Percentiles rank a stretch among this genome's conserved stretches.
Evolutionary conservation across 768 basidiomycete species (phyloP).

Genomic region (Russula virescens): DNA sequence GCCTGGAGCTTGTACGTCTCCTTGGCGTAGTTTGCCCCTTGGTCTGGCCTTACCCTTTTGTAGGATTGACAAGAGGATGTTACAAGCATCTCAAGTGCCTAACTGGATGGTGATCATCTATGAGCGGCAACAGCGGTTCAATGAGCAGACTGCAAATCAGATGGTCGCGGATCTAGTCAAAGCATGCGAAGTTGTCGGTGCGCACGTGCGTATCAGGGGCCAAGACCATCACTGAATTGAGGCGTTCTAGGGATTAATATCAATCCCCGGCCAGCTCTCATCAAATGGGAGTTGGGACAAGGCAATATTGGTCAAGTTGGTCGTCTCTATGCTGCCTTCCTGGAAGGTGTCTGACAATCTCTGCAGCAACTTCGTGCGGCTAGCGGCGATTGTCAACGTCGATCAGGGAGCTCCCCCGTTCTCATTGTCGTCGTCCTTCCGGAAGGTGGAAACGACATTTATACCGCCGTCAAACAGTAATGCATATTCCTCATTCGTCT

Average conservation of each 20-base stretch:
- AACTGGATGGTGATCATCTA: slow-evolving; percentile 64
- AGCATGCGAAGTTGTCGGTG: slow-evolving; percentile 54
- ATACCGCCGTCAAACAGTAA: slow-evolving; percentile 74
- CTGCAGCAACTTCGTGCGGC: slow-evolving; percentile 44
- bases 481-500: slow-evolving; percentile 28
- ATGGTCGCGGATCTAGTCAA: slow-evolving; percentile 49
- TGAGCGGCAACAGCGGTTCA: slow-evolving; percentile 56
- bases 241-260: slow-evolving; percentile 52
- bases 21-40: too few species aligned
- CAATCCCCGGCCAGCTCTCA: slow-evolving; percentile 37
- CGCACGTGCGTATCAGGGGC: slow-evolving; percentile 27
- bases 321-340: neutral
- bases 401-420: slow-evolving; percentile 40
- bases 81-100: slow-evolving; percentile 44
- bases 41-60: neutral
- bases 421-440: slow-evolving; percentile 67
- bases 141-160: slow-evolving; percentile 40
- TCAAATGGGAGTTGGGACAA: slow-evolving; percentile 55
- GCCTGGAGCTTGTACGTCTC: slow-evolving; percentile 68
- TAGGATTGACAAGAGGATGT: slow-evolving; percentile 72
- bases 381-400: slow-evolving; percentile 43
- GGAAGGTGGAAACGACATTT: slow-evolving; percentile 69
- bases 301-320: slow-evolving; percentile 36
- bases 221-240: neutral
- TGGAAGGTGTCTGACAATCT: neutral